Percentiles rank a stretch among this genome's conserved stretches.
phyloP scores from a whole-genome alignment of 164 flowering plant species.

The Brasenia schreberi region DNA sequence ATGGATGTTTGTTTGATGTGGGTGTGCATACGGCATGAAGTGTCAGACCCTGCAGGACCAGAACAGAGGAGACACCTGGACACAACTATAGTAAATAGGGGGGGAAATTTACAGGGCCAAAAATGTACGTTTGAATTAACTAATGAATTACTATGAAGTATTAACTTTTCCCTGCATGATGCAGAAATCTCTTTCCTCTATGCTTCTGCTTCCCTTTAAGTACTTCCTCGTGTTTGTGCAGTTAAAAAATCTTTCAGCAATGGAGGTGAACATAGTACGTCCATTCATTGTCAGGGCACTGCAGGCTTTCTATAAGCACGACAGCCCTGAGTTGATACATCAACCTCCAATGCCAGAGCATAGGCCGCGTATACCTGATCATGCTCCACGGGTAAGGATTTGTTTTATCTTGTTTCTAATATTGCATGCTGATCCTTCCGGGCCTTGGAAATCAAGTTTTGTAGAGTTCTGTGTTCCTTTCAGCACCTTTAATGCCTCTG shows the following conservation, averaged over 20 bases:
- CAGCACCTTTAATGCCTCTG: background rate
- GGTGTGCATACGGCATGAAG: too few species aligned
- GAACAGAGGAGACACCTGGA: too few species aligned
- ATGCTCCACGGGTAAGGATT: constrained; percentile 49
- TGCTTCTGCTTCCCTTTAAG: background rate
- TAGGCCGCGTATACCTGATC: constrained; percentile 32
- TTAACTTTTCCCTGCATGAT: too few species aligned
- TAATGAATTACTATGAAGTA: too few species aligned
- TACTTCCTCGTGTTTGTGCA: constrained; percentile 14
- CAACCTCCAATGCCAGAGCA: constrained; percentile 27
- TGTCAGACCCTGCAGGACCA: too few species aligned
- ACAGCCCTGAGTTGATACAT: constrained; percentile 59
- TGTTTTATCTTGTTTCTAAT: background rate
- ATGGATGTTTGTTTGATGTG: too few species aligned
- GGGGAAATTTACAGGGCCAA: too few species aligned
- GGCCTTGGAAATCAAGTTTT: background rate
- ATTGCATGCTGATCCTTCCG: background rate
- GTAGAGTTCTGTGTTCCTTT: background rate
- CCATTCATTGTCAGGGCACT: constrained; percentile 75
- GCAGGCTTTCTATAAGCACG: constrained; percentile 77
- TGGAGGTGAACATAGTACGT: constrained; percentile 89
- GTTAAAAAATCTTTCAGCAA: constrained; percentile 79
- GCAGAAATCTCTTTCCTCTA: background rate
- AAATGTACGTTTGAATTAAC: too few species aligned
- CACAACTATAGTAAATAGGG: too few species aligned